Base-by-base conservation (phyloP, 257 asterid species). In the Eucommia ulmoides region DNA sequence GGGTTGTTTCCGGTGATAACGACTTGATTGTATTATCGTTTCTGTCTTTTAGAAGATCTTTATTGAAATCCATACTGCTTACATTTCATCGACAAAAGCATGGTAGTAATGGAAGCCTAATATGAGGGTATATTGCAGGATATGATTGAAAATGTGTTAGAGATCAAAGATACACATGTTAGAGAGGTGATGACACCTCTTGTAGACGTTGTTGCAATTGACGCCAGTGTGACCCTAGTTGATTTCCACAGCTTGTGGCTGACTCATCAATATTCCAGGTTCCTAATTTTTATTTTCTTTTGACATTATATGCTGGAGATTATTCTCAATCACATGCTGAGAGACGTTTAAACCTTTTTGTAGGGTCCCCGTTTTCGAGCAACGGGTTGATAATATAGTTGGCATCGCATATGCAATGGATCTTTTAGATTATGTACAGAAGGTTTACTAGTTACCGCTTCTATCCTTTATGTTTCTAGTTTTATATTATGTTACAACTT, bases 341-440 rank as follows among this genome's bases (percentile, higher is more conserved):
- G 19, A 42, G 2, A 16, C 15, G n/a, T 42, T 3, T 1, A 8
- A 42, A 35, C 11, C 10, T 42, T 10, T 16, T 42, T 18, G 19
- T 42, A 42, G 48, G 48, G 48, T 42, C 3, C 48, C 48, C 4
- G 48, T 42, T 42, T 42, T 42, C 19, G 48, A 42, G 20, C 48
- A 42, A 21, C 48, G 48, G 20, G 10, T 42, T 18, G 48, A 42
- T 42, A 42, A 42, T n/a, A 42, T 42, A 42, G 48, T 42, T 19
- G 48, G 48, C 15, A 42, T 42, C 15, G 48, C 48, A 6, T 42
- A 42, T 42, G 48, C 48, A 42, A 42, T 42, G 48, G 48, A 42
- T 42, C 48, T 42, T 10, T 21, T 42, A 16, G 48, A 42, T 42
- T 42, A 15, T 42, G 48, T 42, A 16, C 48, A 42, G 15, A 42